Evolutionary conservation across 495 filamentous ascomycete species (phyloP).

Genomic region (Paragyromitra xinjiangensis): DNA sequence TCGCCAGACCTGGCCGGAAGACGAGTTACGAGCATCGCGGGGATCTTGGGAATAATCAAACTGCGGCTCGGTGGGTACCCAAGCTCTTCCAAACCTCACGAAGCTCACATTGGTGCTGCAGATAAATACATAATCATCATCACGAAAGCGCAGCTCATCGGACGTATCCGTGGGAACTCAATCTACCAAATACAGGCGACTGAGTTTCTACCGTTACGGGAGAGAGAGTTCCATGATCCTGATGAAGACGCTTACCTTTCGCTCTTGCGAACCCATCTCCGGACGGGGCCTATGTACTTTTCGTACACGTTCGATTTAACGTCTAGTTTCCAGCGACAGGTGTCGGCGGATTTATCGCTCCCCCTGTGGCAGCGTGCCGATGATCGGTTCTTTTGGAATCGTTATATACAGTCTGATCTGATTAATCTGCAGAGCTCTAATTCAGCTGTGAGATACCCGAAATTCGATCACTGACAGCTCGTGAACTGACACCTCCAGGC

Average conservation of each 20-base stretch:
- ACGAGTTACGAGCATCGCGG: slow-evolving; percentile 81
- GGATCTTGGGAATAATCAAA: slow-evolving; percentile 90
- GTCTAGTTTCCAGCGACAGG: slow-evolving; percentile 92
- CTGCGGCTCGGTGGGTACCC: slow-evolving; percentile 77
- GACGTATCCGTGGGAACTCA: slow-evolving; percentile 88
- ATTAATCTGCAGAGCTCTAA: slow-evolving; percentile 78
- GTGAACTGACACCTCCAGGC: slow-evolving; percentile 63
- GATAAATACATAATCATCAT: slow-evolving; percentile 98
- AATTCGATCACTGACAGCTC: not conserved
- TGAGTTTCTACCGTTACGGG: slow-evolving; percentile 92
- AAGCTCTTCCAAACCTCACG: not conserved
- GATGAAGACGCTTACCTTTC: slow-evolving; percentile 92
- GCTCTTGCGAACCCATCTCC: slow-evolving; percentile 78
- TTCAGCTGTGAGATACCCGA: slow-evolving; percentile 53
- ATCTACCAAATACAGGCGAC: slow-evolving; percentile 90
- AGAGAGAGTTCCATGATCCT: slow-evolving; percentile 85
- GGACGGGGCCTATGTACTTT: slow-evolving; percentile 92
- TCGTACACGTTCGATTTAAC: slow-evolving; percentile 96
- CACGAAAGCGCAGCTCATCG: slow-evolving; percentile 90
- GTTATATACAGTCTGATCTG: slow-evolving; percentile 86
- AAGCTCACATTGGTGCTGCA: slow-evolving; percentile 57
- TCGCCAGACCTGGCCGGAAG: slow-evolving; percentile 75
- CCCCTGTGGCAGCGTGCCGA: slow-evolving; percentile 93
- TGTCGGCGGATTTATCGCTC: slow-evolving; percentile 69
- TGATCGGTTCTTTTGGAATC: slow-evolving; percentile 99